Conservation (phyloP, 164 flowering plant species). For the Vitis rupestris region DNA sequence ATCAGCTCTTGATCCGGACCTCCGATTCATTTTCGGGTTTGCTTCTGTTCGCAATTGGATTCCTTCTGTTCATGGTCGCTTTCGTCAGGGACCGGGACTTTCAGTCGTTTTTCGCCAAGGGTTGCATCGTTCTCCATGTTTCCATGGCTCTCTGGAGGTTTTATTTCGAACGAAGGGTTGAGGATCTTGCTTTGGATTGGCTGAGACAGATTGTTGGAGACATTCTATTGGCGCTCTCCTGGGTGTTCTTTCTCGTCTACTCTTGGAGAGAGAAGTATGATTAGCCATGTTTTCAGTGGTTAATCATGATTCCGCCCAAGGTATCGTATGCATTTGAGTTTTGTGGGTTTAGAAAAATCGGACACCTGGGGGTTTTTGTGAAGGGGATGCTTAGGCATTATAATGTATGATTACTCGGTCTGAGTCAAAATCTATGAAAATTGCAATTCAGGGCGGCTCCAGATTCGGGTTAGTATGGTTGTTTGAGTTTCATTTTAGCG, state of each 20-base stretch:
- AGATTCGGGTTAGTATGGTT: too few species aligned
- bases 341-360: too few species aligned
- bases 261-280: constrained; percentile 48
- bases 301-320: background rate
- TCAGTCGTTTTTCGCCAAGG: constrained; percentile 71
- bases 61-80: constrained; percentile 67
- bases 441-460: too few species aligned
- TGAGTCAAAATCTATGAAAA: too few species aligned
- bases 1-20: constrained; percentile 62
- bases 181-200: constrained; percentile 56
- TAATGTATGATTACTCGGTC: too few species aligned
- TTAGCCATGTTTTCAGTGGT: constrained; percentile 4
- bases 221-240: constrained; percentile 30
- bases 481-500: background rate
- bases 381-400: too few species aligned
- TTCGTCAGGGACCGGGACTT: constrained; percentile 60
- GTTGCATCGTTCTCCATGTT: constrained; percentile 44
- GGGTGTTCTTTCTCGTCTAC: constrained; percentile 38
- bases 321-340: too few species aligned
- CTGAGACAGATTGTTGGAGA: constrained; percentile 42
- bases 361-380: too few species aligned
- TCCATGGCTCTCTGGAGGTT: constrained; percentile 49
- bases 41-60: constrained; percentile 54
- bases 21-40: constrained; percentile 61
- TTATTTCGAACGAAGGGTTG: constrained; percentile 40